Conservation (phyloP, 176 grass and related monocot genomes). For the Olyra latifolia region DNA sequence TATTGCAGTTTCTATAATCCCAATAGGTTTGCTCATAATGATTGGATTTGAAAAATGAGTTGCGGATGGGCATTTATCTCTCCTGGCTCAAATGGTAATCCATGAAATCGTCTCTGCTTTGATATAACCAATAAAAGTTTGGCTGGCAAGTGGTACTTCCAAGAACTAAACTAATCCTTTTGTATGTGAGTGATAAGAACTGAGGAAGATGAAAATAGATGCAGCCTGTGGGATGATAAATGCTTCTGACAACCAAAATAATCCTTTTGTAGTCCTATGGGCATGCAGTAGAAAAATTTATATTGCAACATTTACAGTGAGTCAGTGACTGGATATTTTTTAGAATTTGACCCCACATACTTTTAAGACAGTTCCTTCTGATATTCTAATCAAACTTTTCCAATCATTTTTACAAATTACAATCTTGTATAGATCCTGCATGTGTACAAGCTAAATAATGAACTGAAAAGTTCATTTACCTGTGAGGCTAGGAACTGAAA, state of each 20-base stretch:
- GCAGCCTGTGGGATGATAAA: neutral
- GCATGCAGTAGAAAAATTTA: neutral
- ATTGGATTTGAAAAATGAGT: neutral
- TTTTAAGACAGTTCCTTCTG: neutral
- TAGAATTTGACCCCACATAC: neutral
- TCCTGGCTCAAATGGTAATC: neutral
- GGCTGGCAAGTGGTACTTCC: neutral
- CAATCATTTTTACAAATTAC: neutral
- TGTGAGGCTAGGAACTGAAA: neutral
- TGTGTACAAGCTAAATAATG: neutral
- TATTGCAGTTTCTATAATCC: neutral
- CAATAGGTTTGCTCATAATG: neutral
- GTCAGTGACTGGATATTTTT: neutral
- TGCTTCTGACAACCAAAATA: neutral
- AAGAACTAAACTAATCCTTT: neutral
- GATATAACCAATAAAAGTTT: neutral
- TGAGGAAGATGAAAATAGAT: neutral
- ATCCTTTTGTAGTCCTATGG: neutral
- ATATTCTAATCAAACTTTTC: neutral
- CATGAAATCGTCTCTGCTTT: neutral
- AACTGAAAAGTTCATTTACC: neutral
- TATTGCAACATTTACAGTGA: neutral
- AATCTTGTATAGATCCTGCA: neutral
- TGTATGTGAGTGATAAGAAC: no score
- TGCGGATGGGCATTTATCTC: neutral